Evolutionary conservation across 495 filamentous ascomycete genomes (phyloP).

Genomic region (Saxispiralis lemnorum): DNA sequence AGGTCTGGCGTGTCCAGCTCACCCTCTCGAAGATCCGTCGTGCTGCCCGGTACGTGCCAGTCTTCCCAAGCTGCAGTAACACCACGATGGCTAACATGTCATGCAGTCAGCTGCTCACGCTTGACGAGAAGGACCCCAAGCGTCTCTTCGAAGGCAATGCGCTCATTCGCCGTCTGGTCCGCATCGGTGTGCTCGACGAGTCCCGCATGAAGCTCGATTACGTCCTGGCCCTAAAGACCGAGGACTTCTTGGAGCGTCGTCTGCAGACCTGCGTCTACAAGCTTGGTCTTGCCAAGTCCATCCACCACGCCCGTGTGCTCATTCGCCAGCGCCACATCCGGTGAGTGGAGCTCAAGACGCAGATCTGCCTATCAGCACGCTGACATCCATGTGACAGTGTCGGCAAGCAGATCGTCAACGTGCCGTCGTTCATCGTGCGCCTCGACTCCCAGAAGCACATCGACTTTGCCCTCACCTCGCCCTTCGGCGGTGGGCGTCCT

Average conservation of each 20-base stretch:
- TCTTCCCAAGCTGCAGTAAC: neutral
- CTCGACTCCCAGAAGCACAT: slow-evolving; percentile 99
- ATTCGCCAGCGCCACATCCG: slow-evolving; percentile 99
- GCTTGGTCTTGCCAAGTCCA: slow-evolving; percentile 97
- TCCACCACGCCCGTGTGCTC: slow-evolving; percentile 98
- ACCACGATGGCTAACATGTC: neutral
- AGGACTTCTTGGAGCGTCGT: slow-evolving; percentile 98
- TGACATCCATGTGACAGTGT: slow-evolving; percentile 33
- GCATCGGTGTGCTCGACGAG: slow-evolving; percentile 98
- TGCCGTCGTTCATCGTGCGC: slow-evolving; percentile 95
- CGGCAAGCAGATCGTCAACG: slow-evolving; percentile 99
- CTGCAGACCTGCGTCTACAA: slow-evolving; percentile 99
- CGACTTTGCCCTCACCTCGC: slow-evolving; percentile 92
- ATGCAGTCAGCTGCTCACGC: slow-evolving; percentile 88
- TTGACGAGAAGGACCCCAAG: slow-evolving; percentile 99
- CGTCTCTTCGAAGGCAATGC: slow-evolving; percentile 99
- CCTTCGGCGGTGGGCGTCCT: slow-evolving; percentile 90
- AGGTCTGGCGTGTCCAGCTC: slow-evolving; percentile 98
- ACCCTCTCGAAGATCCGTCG: slow-evolving; percentile 99
- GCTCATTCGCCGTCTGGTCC: slow-evolving; percentile 97
- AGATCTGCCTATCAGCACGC: neutral
- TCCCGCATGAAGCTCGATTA: slow-evolving; percentile 99
- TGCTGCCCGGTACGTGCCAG: slow-evolving; percentile 76
- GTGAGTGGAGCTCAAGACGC: slow-evolving; percentile 21
- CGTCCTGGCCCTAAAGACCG: slow-evolving; percentile 91